Base-by-base conservation (phyloP, 768 basidiomycete genomes). In the Serendipita indica region DNA sequence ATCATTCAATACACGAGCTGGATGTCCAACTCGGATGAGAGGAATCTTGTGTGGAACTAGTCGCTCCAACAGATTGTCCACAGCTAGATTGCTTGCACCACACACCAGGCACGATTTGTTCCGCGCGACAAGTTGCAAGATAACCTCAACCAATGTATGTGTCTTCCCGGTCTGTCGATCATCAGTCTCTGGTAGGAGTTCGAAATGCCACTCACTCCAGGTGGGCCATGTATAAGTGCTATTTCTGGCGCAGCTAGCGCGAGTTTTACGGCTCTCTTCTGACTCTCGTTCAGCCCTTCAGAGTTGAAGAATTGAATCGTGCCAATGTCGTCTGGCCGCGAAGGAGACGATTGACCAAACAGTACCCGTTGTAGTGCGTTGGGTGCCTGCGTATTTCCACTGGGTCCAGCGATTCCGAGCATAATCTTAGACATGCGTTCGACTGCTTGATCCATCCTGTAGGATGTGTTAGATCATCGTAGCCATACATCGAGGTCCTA, bases 181-280 rank as follows among this genome's bases (percentile, higher is more conserved):
- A 10, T n/a, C 7, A 54, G n/a, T 7, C 16, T 27, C 10, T 10
- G 6, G 20, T 22, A 22, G 13, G 20, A 16, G n/a, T 54, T 54
- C 10, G 18, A 3, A 10, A 61, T n/a, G n/a, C 13, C 3, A 39
- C 63, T 35, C 54, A 64, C 64, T 18, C 94, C 94, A 61, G 96
- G 96, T n/a, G 96, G 96, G 0, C 96, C 96, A 66, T 98, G 93
- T 25, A 99, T 91, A 64, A 90, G 89, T 0, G 89, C 89, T 0
- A 97, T 79, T 67, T 94, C 84, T 3, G 78, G 75, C 0, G 87
- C 80, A 62, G 80, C 80, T 3, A 99, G 69, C n/a, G 84, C 84
- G 65, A 96, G 92, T 57, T 70, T 74, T 32, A 98, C 80, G 0
- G 93, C 94, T 12, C 79, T 75, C 67, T 83, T 82, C 67, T 99